phyloP scores from a whole-genome alignment of 164 flowering plant species.

The Magnolia kwangsiensis region DNA sequence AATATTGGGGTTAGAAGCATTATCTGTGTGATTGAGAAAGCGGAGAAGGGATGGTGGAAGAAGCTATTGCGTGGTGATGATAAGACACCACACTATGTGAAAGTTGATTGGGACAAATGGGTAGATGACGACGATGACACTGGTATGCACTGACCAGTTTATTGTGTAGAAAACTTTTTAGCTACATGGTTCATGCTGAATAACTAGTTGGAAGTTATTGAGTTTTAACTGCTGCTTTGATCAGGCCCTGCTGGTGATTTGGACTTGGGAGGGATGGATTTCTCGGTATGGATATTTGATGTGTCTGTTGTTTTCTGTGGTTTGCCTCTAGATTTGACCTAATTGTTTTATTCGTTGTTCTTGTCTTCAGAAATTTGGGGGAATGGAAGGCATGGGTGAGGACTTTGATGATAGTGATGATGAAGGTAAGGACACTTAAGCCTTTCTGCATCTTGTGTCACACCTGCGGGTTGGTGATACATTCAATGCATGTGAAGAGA shows the following conservation, averaged over 20 bases:
- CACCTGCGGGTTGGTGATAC: background rate
- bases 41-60: conserved; percentile 89
- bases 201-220: background rate
- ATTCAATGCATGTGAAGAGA: background rate
- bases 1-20: conserved; percentile 67
- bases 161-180: background rate
- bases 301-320: background rate
- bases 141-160: conserved; percentile 27
- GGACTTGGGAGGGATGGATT: conserved; percentile 87
- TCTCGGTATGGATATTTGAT: conserved; percentile 53
- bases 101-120: conserved; percentile 98
- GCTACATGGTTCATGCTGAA: background rate
- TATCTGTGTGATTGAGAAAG: conserved; percentile 74
- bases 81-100: conserved; percentile 71
- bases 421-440: conserved; percentile 6
- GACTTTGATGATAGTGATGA: conserved; percentile 12
- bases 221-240: conserved; percentile 8
- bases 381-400: conserved; percentile 34
- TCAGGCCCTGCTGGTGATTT: conserved; percentile 49
- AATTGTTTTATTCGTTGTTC: background rate
- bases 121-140: conserved; percentile 87
- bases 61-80: conserved; percentile 60
- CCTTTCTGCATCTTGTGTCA: background rate
- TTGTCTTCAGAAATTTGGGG: conserved; percentile 50
- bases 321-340: conserved; percentile 5